Evolutionary conservation across 177 flowering plant species (phyloP).

Genomic region (Vitis hybrid): DNA sequence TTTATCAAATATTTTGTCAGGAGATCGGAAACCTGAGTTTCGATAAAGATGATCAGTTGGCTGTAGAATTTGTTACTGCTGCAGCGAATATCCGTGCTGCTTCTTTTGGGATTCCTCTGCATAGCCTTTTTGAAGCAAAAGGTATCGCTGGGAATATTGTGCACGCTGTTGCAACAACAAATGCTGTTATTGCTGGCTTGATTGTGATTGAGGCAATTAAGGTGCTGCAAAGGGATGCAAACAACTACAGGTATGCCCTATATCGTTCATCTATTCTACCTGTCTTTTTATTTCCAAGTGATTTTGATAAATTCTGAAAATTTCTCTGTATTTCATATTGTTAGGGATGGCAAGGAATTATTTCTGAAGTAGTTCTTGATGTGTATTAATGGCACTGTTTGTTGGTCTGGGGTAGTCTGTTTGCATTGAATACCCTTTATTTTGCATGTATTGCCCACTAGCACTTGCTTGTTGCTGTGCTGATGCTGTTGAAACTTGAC

Average conservation of each 20-base stretch:
- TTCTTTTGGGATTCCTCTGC: constrained; percentile 90
- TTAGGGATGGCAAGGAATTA: not conserved
- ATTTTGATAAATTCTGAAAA: not conserved
- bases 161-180: constrained; percentile 98
- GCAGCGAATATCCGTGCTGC: constrained; percentile 95
- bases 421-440: too few relatives aligned
- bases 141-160: constrained; percentile 99
- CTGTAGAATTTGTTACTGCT: constrained; percentile 98
- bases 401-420: too few relatives aligned
- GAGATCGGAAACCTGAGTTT: constrained; percentile 83
- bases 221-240: constrained; percentile 63
- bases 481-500: too few relatives aligned
- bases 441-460: too few relatives aligned
- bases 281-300: not conserved
- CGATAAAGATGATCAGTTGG: constrained; percentile 97
- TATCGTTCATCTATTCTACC: not conserved
- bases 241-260: constrained; percentile 58
- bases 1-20: constrained; percentile 31
- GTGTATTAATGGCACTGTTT: too few relatives aligned
- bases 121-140: constrained; percentile 97
- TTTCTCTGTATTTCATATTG: not conserved
- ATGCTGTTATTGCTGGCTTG: constrained; percentile 93
- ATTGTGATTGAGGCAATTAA: constrained; percentile 97
- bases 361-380: not conserved
- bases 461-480: too few relatives aligned